Percentiles rank a stretch among this genome's conserved stretches.
Evolutionary conservation across 2,329 filamentous ascomycete species (phyloP).

Genomic region (Helminthosporium solani): DNA sequence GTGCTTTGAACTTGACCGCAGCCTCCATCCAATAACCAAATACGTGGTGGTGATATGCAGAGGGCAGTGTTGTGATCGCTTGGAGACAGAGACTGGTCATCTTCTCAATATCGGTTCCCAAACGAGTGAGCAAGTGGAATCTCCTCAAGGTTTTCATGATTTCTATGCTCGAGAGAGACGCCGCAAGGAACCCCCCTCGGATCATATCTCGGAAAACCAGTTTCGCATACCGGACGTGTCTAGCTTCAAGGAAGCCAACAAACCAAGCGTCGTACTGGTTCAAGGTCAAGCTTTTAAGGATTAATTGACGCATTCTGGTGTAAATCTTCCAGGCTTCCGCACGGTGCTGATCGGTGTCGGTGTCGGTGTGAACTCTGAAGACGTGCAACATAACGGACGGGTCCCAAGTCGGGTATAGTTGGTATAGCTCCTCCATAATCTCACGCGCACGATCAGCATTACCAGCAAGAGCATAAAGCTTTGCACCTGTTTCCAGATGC

Average conservation of each 20-base stretch:
- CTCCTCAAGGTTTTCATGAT: slow-evolving; percentile 25
- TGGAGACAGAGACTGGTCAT: slow-evolving; percentile 35
- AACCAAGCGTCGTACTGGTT: slow-evolving; percentile 76
- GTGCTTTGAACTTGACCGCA: slow-evolving; percentile 64
- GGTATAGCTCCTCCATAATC: slow-evolving; percentile 57
- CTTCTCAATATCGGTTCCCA: slow-evolving; percentile 30
- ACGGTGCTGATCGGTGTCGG: slow-evolving; percentile 44
- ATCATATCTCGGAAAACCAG: slow-evolving; percentile 89
- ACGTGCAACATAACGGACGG: slow-evolving; percentile 64
- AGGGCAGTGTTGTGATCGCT: slow-evolving; percentile 55
- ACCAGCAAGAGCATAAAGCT: slow-evolving; percentile 61
- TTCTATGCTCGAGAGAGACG: slow-evolving; percentile 40
- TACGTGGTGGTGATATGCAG: slow-evolving; percentile 70
- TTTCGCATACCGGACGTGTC: slow-evolving; percentile 66
- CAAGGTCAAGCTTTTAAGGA: slow-evolving; percentile 63
- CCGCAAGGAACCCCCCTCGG: slow-evolving; percentile 50
- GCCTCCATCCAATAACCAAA: slow-evolving; percentile 87
- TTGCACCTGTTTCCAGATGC: slow-evolving; percentile 64
- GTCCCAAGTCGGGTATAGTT: slow-evolving; percentile 48
- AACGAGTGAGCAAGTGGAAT: slow-evolving; percentile 29
- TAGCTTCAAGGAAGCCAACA: slow-evolving; percentile 67
- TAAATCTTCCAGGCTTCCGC: slow-evolving; percentile 52
- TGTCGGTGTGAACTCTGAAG: slow-evolving; percentile 65
- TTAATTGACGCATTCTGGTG: slow-evolving; percentile 60
- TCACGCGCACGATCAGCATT: slow-evolving; percentile 61